A percentile compares a stretch with the other conserved stretches of the same genome.
These are phyloP conservation scores for Diaporthe sp. DNA, from an alignment of 2,329 filamentous ascomycete genomes.

Conservation along the genomic window DNA sequence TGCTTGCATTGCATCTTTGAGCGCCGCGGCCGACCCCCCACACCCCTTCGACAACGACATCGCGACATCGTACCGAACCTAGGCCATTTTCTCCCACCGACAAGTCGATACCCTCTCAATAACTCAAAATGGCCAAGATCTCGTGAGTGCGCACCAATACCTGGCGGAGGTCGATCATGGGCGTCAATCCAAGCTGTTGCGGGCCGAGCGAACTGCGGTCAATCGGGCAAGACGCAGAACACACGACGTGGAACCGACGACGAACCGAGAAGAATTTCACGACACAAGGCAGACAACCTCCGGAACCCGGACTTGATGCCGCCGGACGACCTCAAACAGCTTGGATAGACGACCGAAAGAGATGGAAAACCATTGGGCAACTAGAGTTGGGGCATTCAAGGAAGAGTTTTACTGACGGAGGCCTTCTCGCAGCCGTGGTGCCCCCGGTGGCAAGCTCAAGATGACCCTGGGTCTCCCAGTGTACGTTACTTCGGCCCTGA, in stretches of 20 bases:
- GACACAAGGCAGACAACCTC: background rate
- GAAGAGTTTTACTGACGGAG: constrained; percentile 51
- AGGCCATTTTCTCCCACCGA: constrained; percentile 41
- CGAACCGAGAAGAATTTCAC: constrained; percentile 10
- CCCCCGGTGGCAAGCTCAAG: constrained; percentile 99
- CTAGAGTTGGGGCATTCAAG: background rate
- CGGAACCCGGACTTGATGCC: background rate
- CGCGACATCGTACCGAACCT: constrained; percentile 39
- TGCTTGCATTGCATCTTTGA: constrained; percentile 16
- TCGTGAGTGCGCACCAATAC: constrained; percentile 38
- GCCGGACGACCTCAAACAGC: constrained; percentile 31
- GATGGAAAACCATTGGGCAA: background rate
- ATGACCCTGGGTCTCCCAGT: constrained; percentile 99
- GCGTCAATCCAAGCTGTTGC: constrained; percentile 40
- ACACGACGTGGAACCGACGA: constrained; percentile 11
- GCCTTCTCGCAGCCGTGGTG: constrained; percentile 75
- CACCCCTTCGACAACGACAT: constrained; percentile 37
- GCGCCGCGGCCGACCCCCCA: constrained; percentile 16
- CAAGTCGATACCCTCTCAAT: constrained; percentile 37
- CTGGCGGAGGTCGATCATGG: background rate
- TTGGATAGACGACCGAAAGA: constrained; percentile 28
- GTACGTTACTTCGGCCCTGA: constrained; percentile 73
- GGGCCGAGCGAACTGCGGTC: constrained; percentile 9
- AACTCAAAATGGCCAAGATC: constrained; percentile 44
- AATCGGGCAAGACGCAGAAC: background rate